Evolutionary conservation across 345 rosid species (phyloP).

Genomic region (Rhizophora apiculata): DNA sequence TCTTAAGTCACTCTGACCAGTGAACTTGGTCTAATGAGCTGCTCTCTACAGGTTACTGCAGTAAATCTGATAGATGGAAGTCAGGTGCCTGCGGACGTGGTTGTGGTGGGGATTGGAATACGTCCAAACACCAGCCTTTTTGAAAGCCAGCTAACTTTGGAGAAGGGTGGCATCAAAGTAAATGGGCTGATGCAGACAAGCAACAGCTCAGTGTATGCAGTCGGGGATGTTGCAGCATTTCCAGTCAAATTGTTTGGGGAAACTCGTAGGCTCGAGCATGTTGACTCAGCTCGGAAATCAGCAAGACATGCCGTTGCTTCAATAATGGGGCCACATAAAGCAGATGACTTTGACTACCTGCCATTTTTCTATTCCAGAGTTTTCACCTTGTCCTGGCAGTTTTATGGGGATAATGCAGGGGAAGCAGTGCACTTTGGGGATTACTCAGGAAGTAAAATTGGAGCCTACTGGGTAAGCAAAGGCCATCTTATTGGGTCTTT

Average conservation of each 20-base stretch:
- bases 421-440: conserved; percentile 89
- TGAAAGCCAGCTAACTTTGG: conserved; percentile 81
- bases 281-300: conserved; percentile 81
- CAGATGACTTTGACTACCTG: conserved; percentile 67
- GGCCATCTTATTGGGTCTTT: conserved; percentile 84
- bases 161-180: conserved; percentile 92
- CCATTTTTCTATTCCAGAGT: conserved; percentile 95
- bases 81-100: conserved; percentile 69
- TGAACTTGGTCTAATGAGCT: conserved; percentile 8
- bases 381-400: conserved; percentile 85
- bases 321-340: conserved; percentile 68
- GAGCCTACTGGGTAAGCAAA: conserved; percentile 84
- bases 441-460: conserved; percentile 58
- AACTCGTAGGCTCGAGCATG: conserved; percentile 91
- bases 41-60: conserved; percentile 58
- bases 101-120: conserved; percentile 87
- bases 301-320: conserved; percentile 74
- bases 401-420: conserved; percentile 82
- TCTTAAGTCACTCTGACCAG: not conserved
- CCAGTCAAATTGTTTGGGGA: conserved; percentile 78
- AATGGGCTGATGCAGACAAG: conserved; percentile 81
- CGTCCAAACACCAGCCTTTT: conserved; percentile 93
- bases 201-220: conserved; percentile 77
- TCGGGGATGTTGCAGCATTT: conserved; percentile 89
- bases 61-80: conserved; percentile 84